Conservation (phyloP, 306 rosid species). For the Vachellia pachyceras region DNA sequence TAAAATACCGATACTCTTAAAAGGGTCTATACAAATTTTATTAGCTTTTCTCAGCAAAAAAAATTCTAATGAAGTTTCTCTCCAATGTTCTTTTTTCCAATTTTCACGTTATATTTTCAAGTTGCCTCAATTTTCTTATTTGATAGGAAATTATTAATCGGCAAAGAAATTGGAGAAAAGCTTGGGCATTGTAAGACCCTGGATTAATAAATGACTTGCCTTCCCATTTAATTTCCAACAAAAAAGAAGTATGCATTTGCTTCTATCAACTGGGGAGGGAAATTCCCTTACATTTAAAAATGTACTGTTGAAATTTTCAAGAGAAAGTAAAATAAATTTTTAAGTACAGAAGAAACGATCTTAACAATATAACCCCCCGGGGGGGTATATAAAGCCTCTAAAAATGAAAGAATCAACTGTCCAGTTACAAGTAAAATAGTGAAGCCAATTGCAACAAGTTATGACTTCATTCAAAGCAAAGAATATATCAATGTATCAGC, state of each 20-base stretch:
- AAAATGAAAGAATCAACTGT: constrained; percentile 26
- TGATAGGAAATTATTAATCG: neutral
- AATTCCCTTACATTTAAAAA: neutral
- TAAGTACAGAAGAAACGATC: neutral
- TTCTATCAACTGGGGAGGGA: neutral
- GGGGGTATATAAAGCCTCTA: constrained; percentile 4
- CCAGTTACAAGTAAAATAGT: neutral
- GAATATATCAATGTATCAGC: neutral
- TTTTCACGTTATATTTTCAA: no score
- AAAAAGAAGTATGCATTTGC: neutral
- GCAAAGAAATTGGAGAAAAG: neutral
- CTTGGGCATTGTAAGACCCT: neutral
- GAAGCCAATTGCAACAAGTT: neutral
- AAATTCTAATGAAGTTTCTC: no score
- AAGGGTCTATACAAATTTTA: no score
- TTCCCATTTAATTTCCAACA: neutral
- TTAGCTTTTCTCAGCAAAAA: no score
- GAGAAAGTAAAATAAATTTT: neutral
- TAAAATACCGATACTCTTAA: no score
- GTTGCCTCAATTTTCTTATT: no score
- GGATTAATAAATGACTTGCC: neutral
- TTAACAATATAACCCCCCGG: no score
- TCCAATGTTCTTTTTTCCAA: neutral
- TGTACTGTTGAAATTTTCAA: neutral
- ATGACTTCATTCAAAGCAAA: constrained; percentile 8